phyloP scores from a whole-genome alignment of 148 eudicot genomes.

The Heliosperma pusillum region DNA sequence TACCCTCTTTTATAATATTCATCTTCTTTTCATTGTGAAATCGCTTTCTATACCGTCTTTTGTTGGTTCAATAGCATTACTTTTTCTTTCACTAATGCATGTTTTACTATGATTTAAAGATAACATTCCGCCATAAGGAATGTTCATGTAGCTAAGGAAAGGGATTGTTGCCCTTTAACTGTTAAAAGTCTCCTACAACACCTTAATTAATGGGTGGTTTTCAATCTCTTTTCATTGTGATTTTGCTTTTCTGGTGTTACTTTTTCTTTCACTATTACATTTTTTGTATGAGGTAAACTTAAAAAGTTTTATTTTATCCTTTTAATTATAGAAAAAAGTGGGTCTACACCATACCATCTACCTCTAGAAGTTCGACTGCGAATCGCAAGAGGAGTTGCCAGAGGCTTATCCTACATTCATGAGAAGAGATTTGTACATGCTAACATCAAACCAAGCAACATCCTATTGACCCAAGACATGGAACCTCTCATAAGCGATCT shows the following conservation, averaged over 20 bases:
- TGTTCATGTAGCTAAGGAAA: slow-evolving; percentile 20
- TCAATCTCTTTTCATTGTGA: background rate
- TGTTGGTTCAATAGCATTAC: slow-evolving; percentile 14
- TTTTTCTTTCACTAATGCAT: slow-evolving; percentile 32
- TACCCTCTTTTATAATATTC: background rate
- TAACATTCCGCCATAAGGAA: slow-evolving; percentile 15
- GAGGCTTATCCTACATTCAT: slow-evolving; percentile 77
- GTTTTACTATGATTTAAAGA: slow-evolving; percentile 13
- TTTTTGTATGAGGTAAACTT: slow-evolving; percentile 9
- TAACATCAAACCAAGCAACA: slow-evolving; percentile 86
- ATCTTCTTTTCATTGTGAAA: slow-evolving; percentile 5
- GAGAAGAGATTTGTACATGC: slow-evolving; percentile 89
- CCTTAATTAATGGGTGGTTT: slow-evolving; percentile 18
- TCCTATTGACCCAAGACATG: slow-evolving; percentile 70
- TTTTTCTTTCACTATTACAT: slow-evolving; percentile 27
- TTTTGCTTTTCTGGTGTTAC: slow-evolving; percentile 9
- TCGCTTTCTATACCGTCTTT: slow-evolving; percentile 2
- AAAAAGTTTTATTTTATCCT: no score
- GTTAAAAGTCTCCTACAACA: background rate
- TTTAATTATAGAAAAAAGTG: slow-evolving; percentile 47
- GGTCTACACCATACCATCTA: slow-evolving; percentile 67
- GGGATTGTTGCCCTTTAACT: background rate
- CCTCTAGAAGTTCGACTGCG: slow-evolving; percentile 58
- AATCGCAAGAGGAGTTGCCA: slow-evolving; percentile 84
- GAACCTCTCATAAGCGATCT: slow-evolving; percentile 81